Conservation (phyloP, 2,329 filamentous ascomycete genomes). For the Aspergillus sp. region DNA sequence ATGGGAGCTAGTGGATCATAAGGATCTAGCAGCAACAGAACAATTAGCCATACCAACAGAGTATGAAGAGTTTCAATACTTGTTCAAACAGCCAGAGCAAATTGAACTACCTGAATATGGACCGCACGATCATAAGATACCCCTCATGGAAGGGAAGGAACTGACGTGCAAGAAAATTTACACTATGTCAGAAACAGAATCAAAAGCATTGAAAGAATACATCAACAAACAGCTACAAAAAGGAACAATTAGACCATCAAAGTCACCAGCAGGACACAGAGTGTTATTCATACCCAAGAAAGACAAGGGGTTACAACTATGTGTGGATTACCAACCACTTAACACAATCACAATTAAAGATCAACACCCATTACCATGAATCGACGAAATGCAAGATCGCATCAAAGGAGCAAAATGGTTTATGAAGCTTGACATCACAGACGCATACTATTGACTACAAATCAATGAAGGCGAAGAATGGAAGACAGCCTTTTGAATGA, state of each 20-base stretch:
- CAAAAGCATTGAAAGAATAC: background rate
- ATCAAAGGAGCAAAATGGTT: slow-evolving; percentile 13
- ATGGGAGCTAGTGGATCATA: no score
- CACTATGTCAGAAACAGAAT: background rate
- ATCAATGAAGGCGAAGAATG: slow-evolving; percentile 10
- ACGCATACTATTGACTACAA: slow-evolving; percentile 13
- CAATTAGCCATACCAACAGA: no score
- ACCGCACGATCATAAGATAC: no score
- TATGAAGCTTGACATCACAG: slow-evolving; percentile 17
- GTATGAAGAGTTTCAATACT: no score
- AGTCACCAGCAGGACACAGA: background rate
- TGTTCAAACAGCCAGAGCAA: no score
- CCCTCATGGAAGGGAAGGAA: background rate
- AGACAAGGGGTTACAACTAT: background rate
- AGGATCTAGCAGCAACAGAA: no score
- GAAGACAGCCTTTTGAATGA: slow-evolving; percentile 5
- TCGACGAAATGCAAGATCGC: slow-evolving; percentile 14
- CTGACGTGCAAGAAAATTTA: background rate
- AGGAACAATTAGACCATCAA: background rate
- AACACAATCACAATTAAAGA: slow-evolving; percentile 21
- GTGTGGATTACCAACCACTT: slow-evolving; percentile 14
- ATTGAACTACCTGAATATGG: no score
- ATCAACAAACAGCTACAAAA: background rate
- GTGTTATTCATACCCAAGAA: background rate
- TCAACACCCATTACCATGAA: slow-evolving; percentile 16